phyloP scores from a whole-genome alignment of 495 filamentous ascomycete species.

The Lepraria neglecta region DNA sequence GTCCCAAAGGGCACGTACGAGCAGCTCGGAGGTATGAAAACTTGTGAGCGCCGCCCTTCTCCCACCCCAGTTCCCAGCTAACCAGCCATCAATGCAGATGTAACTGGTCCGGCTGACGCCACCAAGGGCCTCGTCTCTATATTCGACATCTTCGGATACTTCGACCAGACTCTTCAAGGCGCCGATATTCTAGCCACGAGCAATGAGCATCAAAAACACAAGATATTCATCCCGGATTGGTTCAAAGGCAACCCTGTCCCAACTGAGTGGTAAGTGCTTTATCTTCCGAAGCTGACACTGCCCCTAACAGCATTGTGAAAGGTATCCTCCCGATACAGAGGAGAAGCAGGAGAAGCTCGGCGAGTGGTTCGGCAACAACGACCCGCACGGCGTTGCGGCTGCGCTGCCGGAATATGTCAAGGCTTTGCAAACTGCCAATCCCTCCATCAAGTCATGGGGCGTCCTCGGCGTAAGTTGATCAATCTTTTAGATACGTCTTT shows the following conservation, averaged over 20 bases:
- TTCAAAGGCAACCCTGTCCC: constrained; percentile 35
- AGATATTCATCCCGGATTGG: constrained; percentile 38
- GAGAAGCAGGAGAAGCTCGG: constrained; percentile 35
- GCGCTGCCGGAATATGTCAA: constrained; percentile 1
- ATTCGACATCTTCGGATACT: constrained; percentile 51
- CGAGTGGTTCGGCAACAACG: neutral
- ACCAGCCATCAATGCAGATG: constrained; percentile 31
- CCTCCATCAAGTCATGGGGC: neutral
- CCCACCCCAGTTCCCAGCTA: neutral
- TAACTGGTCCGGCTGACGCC: constrained; percentile 37
- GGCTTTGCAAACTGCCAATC: constrained; percentile 1
- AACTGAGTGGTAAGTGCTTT: neutral
- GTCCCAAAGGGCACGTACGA: neutral
- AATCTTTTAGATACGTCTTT: neutral
- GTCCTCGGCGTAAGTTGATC: neutral
- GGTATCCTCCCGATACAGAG: constrained; percentile 38
- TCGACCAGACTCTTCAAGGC: constrained; percentile 46
- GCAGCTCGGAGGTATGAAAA: neutral
- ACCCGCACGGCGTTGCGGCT: neutral
- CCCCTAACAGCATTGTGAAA: constrained; percentile 23
- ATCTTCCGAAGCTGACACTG: neutral
- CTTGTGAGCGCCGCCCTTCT: neutral
- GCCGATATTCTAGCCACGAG: constrained; percentile 44
- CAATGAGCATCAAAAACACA: constrained; percentile 35
- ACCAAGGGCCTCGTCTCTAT: constrained; percentile 40